phyloP scores from a whole-genome alignment of 768 basidiomycete species.

The Rhizopogon salebrosus region DNA sequence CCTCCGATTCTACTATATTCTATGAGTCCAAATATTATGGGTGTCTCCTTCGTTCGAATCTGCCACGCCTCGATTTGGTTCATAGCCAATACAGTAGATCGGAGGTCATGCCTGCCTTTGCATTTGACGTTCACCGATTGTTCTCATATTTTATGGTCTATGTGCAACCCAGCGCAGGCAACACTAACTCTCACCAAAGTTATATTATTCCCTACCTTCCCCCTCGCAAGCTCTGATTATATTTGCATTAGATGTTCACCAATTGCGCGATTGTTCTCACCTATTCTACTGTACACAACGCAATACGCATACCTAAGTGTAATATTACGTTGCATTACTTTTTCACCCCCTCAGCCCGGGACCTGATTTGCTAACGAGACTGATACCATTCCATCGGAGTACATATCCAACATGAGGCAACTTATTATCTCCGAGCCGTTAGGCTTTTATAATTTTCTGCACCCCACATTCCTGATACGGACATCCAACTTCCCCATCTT shows the following conservation, averaged over 20 bases:
- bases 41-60: slow-evolving; percentile 30
- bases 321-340: background rate
- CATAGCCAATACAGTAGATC: slow-evolving; percentile 54
- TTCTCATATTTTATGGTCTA: background rate
- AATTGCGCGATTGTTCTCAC: background rate
- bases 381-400: background rate
- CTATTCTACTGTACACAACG: background rate
- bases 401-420: background rate
- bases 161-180: background rate
- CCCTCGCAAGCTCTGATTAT: too few species aligned
- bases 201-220: too few species aligned
- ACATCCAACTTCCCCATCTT: slow-evolving; percentile 8
- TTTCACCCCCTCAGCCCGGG: background rate
- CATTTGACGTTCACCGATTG: slow-evolving; percentile 4
- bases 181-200: background rate
- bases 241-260: slow-evolving; percentile 6
- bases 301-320: background rate
- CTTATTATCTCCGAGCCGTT: slow-evolving; percentile 8
- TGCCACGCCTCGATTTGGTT: slow-evolving; percentile 38
- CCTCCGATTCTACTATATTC: slow-evolving; percentile 27
- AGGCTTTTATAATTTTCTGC: slow-evolving; percentile 21
- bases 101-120: slow-evolving; percentile 31
- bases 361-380: background rate
- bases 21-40: slow-evolving; percentile 34
- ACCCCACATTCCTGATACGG: slow-evolving; percentile 13